phyloP scores from a whole-genome alignment of 2,329 filamentous ascomycete genomes.

The Epichloe brachyelytri region DNA sequence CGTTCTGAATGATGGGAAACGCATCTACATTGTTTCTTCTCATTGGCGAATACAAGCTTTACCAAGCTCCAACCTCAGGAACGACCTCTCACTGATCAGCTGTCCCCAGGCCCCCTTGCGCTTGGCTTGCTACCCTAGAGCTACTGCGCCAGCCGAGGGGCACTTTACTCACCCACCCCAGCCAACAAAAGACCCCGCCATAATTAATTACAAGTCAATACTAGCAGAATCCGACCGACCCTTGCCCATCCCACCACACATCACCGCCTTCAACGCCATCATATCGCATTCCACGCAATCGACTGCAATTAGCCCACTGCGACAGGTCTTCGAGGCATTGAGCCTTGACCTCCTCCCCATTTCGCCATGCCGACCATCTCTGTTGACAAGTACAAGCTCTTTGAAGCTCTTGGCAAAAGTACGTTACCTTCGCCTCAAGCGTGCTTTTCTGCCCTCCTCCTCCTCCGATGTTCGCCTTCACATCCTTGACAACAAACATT shows the following conservation, averaged over 20 bases:
- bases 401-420: conserved; percentile 86
- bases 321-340: conserved; percentile 9
- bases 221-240: neutral
- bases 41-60: too few species aligned
- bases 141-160: too few species aligned
- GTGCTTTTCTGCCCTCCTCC: conserved; percentile 7
- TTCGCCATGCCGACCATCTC: conserved; percentile 81
- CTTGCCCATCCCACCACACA: conserved; percentile 2
- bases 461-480: neutral
- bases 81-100: too few species aligned
- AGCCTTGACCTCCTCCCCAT: conserved; percentile 7
- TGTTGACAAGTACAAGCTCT: conserved; percentile 93
- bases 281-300: conserved; percentile 1
- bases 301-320: neutral
- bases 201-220: neutral
- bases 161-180: neutral
- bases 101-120: too few species aligned
- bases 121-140: too few species aligned
- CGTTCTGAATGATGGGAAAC: too few species aligned
- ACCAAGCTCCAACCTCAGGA: too few species aligned
- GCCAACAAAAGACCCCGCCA: conserved; percentile 2
- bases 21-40: too few species aligned
- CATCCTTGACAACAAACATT: neutral
- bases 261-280: conserved; percentile 3
- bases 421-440: conserved; percentile 15